phyloP scores from a whole-genome alignment of 805 yeast genomes.

The Jamesozyma piceae region DNA sequence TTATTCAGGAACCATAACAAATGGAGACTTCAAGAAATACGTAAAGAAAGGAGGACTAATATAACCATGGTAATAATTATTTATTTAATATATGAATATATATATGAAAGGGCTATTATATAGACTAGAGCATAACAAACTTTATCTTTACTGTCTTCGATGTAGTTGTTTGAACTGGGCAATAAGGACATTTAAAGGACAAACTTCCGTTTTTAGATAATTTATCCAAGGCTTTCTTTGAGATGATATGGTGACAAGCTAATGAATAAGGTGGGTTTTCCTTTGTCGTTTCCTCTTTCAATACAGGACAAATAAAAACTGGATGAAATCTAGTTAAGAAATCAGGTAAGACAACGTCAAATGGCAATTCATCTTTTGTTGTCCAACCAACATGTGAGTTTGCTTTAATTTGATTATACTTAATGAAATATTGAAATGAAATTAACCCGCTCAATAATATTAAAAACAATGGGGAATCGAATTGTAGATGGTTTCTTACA shows the following conservation, averaged over 20 bases:
- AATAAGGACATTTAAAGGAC: conserved; percentile 62
- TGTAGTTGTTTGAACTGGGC: conserved; percentile 43
- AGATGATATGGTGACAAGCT: conserved; percentile 57
- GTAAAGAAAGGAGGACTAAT: conserved; percentile 15
- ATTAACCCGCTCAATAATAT: conserved; percentile 44
- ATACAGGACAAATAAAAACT: conserved; percentile 61
- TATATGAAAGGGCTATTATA: neutral
- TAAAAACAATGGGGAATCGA: conserved; percentile 44
- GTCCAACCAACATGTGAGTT: conserved; percentile 40
- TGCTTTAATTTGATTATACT: conserved; percentile 33
- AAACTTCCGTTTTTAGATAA: conserved; percentile 36
- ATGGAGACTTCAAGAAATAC: conserved; percentile 30
- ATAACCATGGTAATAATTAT: conserved; percentile 4
- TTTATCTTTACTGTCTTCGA: conserved; percentile 37
- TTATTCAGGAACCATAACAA: conserved; percentile 38
- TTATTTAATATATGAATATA: neutral
- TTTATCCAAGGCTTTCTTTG: conserved; percentile 43
- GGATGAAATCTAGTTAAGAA: conserved; percentile 47
- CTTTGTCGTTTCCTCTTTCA: conserved; percentile 54
- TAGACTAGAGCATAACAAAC: conserved; percentile 32
- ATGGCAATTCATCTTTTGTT: conserved; percentile 50
- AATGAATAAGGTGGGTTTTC: conserved; percentile 54
- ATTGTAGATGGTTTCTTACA: conserved; percentile 37
- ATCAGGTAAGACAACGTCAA: conserved; percentile 48
- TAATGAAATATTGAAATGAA: conserved; percentile 45